Percentiles rank a stretch among this genome's conserved stretches.
These are phyloP conservation scores for Diutina catenulata DNA, from an alignment of 1,139 yeast species.

Conservation along the genomic window DNA sequence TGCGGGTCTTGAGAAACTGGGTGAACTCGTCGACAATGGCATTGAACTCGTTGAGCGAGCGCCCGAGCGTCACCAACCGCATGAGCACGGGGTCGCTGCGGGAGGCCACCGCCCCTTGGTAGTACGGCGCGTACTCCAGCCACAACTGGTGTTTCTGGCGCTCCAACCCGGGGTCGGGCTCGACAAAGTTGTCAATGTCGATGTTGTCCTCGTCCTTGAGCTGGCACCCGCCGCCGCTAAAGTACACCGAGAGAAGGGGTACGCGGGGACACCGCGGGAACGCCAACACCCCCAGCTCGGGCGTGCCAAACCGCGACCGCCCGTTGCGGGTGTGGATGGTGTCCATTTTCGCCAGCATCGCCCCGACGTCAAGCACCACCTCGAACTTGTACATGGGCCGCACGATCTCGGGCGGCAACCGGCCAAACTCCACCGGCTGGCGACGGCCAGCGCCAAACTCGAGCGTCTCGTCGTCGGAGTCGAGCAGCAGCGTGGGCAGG, in stretches of 20 bases:
- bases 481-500: slow-evolving; percentile 1
- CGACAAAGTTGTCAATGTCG: slow-evolving; percentile 8
- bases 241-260: slow-evolving; percentile 25
- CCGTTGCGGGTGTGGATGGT: too few species aligned
- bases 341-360: slow-evolving; percentile 15
- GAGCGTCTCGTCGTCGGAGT: slow-evolving; percentile 3
- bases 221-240: slow-evolving; percentile 21
- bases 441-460: slow-evolving; percentile 8
- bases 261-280: slow-evolving; percentile 16
- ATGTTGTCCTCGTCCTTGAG: slow-evolving; percentile 18
- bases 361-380: slow-evolving; percentile 30
- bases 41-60: slow-evolving; percentile 59
- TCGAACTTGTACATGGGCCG: slow-evolving; percentile 39
- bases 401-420: slow-evolving; percentile 33
- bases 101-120: background rate
- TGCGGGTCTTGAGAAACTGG: slow-evolving; percentile 30
- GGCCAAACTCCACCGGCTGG: slow-evolving; percentile 35
- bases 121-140: background rate
- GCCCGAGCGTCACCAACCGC: slow-evolving; percentile 32
- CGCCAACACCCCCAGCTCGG: slow-evolving; percentile 5
- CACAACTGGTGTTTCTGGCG: background rate
- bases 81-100: background rate
- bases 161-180: slow-evolving; percentile 10
- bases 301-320: background rate
- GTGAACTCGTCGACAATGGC: slow-evolving; percentile 46